Percentiles rank a stretch among this genome's conserved stretches.
phyloP scores from a whole-genome alignment of 2,329 filamentous ascomycete genomes.

The Colletotrichum somersetense region DNA sequence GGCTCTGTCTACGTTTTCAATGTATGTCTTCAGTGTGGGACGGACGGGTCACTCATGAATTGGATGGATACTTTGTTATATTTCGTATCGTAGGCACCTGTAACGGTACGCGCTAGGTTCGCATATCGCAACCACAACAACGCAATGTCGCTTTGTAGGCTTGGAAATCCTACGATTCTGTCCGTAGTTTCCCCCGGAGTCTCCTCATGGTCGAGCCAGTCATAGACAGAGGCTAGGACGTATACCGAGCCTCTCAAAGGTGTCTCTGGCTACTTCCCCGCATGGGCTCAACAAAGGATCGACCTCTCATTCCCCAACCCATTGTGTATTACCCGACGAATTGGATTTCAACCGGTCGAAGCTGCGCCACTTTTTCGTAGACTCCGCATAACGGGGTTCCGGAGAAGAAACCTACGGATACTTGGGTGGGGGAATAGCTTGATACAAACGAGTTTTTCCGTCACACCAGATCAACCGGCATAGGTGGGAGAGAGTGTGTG shows the following conservation, averaged over 20 bases:
- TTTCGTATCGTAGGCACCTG: too few species aligned
- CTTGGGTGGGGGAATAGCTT: slow-evolving; percentile 14
- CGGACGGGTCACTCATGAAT: too few species aligned
- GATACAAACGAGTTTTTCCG: neutral
- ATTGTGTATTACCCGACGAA: neutral
- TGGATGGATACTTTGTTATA: too few species aligned
- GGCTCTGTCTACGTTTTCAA: neutral
- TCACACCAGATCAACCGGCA: neutral
- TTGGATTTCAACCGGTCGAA: slow-evolving; percentile 3
- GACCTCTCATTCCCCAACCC: neutral
- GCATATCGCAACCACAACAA: neutral
- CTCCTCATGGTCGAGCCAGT: slow-evolving; percentile 33
- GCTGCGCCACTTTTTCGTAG: slow-evolving; percentile 32
- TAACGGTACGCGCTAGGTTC: too few species aligned
- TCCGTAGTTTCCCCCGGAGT: neutral
- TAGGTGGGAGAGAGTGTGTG: neutral
- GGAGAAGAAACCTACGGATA: slow-evolving; percentile 1
- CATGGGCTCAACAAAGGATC: neutral
- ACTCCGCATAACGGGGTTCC: neutral
- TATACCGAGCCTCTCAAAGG: slow-evolving; percentile 22
- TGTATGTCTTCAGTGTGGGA: too few species aligned
- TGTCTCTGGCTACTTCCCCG: slow-evolving; percentile 24
- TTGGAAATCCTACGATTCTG: neutral
- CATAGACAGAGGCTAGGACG: slow-evolving; percentile 25
- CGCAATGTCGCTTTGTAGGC: neutral